Evolutionary conservation across 345 rosid genomes (phyloP).

Genomic region (Lepidium africanum): DNA sequence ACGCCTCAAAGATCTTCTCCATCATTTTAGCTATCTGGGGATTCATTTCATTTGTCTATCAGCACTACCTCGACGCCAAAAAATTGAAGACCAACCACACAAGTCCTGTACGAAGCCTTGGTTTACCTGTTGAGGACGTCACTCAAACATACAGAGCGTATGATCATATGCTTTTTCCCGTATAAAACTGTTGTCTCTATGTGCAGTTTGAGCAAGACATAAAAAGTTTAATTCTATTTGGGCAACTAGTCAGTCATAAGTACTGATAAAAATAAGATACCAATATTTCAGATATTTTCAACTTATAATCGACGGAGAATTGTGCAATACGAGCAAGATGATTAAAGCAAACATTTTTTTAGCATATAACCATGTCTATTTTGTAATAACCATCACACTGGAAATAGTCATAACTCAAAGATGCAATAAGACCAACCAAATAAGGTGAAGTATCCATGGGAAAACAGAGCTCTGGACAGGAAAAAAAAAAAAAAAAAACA

Average conservation of each 20-base stretch:
- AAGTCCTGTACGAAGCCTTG: conserved; percentile 1
- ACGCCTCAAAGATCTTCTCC: conserved; percentile 40
- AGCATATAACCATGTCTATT: neutral
- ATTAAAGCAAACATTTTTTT: neutral
- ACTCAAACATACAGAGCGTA: neutral
- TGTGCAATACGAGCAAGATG: neutral
- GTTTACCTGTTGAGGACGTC: conserved; percentile 4
- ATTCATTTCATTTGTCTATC: conserved; percentile 45
- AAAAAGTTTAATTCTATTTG: neutral
- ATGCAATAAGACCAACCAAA: neutral
- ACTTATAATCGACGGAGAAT: neutral
- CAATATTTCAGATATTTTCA: neutral
- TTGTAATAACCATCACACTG: neutral
- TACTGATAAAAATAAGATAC: neutral
- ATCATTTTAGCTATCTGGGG: conserved; percentile 59
- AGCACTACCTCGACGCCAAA: conserved; percentile 44
- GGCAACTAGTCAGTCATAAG: neutral
- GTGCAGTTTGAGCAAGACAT: neutral
- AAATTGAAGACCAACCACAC: conserved; percentile 3
- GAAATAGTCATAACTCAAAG: neutral
- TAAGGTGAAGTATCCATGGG: neutral
- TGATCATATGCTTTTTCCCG: neutral
- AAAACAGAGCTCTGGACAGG: neutral
- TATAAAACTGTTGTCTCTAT: neutral
- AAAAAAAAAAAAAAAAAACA: too few relatives aligned